Conservation (phyloP, 2,329 filamentous ascomycete species). For the Nannizziopsis arthrosporioides region DNA sequence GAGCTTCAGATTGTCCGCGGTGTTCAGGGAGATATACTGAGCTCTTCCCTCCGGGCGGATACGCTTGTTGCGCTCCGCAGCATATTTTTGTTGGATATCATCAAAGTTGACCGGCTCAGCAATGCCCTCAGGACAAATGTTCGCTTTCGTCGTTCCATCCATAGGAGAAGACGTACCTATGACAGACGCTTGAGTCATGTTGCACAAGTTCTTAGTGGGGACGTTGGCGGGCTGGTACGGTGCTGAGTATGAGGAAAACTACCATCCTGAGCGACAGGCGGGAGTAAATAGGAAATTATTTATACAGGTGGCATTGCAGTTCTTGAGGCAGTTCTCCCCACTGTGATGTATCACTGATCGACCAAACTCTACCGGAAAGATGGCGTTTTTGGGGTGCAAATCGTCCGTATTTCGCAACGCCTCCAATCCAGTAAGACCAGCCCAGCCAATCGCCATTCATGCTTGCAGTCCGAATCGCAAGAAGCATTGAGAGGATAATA, state of each 20-base stretch:
- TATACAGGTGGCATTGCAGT: background rate
- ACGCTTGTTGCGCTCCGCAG: slow-evolving; percentile 7
- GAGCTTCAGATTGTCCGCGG: slow-evolving; percentile 23
- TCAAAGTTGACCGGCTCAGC: background rate
- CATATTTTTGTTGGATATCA: slow-evolving; percentile 4
- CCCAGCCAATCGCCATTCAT: no score
- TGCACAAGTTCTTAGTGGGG: background rate
- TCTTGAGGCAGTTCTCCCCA: no score
- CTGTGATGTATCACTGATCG: slow-evolving; percentile 16
- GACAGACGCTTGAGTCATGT: background rate
- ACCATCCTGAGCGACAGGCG: background rate
- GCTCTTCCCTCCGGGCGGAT: slow-evolving; percentile 5
- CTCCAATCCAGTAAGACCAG: no score
- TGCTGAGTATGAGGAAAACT: no score
- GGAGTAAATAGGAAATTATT: background rate
- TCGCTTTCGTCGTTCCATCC: background rate
- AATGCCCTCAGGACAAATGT: no score
- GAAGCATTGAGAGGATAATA: no score
- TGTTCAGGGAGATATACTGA: background rate
- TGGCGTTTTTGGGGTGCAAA: no score
- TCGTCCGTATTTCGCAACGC: no score
- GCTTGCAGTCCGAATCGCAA: no score
- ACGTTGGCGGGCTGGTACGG: background rate
- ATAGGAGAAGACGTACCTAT: background rate
- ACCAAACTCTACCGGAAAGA: no score